These are phyloP conservation scores for Micromonas commoda DNA, from an alignment of 139 green algal species.

Conservation along the genomic window DNA sequence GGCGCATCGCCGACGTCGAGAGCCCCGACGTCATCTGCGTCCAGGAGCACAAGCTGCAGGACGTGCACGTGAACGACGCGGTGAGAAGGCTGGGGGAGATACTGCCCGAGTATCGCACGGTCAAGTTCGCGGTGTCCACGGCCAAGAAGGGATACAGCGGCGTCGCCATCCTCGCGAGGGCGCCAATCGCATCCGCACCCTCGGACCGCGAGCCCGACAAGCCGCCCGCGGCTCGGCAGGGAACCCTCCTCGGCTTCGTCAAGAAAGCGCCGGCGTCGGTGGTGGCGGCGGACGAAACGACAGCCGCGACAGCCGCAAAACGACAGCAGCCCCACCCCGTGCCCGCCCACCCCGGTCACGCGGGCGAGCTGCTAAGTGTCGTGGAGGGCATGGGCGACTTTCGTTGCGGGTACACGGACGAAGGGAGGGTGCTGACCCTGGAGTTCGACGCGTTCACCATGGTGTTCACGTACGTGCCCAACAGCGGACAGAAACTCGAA, in stretches of 20 bases:
- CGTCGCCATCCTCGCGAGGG: conserved; percentile 1
- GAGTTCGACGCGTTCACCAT: conserved; percentile 27
- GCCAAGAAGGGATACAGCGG: conserved; percentile 34
- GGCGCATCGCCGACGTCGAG: background rate
- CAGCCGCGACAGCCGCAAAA: no score
- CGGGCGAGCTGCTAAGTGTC: background rate
- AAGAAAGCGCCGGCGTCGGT: no score
- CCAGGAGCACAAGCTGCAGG: conserved; percentile 39
- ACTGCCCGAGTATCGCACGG: conserved; percentile 26
- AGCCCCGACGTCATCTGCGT: conserved; percentile 30
- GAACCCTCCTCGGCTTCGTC: conserved; percentile 1
- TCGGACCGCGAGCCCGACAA: background rate
- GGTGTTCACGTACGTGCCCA: conserved; percentile 34
- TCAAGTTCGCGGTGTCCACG: conserved; percentile 24
- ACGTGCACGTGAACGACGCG: conserved; percentile 15
- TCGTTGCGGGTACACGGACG: conserved; percentile 4
- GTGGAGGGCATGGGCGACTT: background rate
- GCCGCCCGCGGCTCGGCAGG: background rate
- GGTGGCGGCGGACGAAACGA: no score
- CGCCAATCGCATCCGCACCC: background rate
- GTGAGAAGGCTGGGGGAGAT: conserved; percentile 15
- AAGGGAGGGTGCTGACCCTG: conserved; percentile 35
- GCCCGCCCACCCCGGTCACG: no score
- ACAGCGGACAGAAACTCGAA: conserved; percentile 29
- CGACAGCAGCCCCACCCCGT: no score